These are phyloP conservation scores for Oehlia diaphana DNA, from an alignment of 192 early-diverging fungal genomes.

Conservation along the genomic window DNA sequence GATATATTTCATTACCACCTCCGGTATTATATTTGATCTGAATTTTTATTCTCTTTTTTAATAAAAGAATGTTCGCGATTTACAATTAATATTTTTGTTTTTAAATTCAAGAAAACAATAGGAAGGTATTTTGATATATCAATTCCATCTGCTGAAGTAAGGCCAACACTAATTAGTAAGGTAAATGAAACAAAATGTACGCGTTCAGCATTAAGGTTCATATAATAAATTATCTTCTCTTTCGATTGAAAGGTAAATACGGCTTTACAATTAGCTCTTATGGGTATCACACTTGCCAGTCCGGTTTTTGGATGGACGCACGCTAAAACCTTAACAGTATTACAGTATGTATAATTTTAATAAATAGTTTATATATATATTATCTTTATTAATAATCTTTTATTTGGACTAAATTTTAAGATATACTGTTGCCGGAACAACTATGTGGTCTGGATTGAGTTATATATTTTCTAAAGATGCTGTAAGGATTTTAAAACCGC, in stretches of 20 bases:
- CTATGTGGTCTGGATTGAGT: slow-evolving; percentile 74
- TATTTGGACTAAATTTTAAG: slow-evolving; percentile 36
- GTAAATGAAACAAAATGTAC: slow-evolving; percentile 26
- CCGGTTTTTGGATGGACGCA: slow-evolving; percentile 72
- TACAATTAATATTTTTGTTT: neutral
- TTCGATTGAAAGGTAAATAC: slow-evolving; percentile 66
- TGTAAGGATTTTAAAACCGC: slow-evolving; percentile 62
- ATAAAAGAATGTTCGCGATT: slow-evolving; percentile 11
- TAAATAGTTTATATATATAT: neutral
- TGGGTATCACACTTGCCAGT: slow-evolving; percentile 72
- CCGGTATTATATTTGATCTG: slow-evolving; percentile 55
- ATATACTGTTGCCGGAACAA: slow-evolving; percentile 73
- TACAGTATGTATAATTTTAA: slow-evolving; percentile 54
- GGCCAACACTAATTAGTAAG: slow-evolving; percentile 86
- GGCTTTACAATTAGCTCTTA: slow-evolving; percentile 77
- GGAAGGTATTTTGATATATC: slow-evolving; percentile 86
- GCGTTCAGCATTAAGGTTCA: neutral
- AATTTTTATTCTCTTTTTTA: neutral
- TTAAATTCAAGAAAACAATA: slow-evolving; percentile 67
- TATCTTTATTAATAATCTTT: neutral
- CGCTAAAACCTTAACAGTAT: slow-evolving; percentile 46
- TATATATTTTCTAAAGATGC: slow-evolving; percentile 76
- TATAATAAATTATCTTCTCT: neutral
- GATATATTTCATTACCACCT: slow-evolving; percentile 83
- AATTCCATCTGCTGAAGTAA: slow-evolving; percentile 88